Base-by-base conservation (phyloP, 208 protist species). In the Strigomonas galati region DNA sequence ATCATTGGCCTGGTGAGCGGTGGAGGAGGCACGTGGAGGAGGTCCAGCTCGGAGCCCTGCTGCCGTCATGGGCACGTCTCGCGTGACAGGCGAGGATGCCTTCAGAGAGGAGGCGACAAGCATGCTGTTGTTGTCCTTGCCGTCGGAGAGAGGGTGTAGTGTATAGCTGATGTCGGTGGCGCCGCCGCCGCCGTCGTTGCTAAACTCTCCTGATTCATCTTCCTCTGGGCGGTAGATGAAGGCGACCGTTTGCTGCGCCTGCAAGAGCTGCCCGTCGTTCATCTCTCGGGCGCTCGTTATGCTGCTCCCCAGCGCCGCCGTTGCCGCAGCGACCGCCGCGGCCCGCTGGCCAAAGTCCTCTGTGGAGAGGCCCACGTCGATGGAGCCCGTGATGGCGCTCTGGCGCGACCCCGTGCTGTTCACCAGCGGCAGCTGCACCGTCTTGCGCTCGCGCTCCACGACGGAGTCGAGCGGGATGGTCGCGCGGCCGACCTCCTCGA, bases 401-500 rank as follows among this genome's bases (percentile, higher is more conserved):
- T 63, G 26, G 55, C 79, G 63, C 0, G 77, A 89, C 23, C 79
- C 71, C 3, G 71, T 17, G 56, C 19, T 62, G 30, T 46, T 21
- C 28, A 95, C 68, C 7, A 95, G 65, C 23, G 82, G 82, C 53
- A 92, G 76, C 31, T 82, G 21, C 49, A 31, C 15, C 24, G 74
- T 87, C 35, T 72, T 46, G 56, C 75, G 65, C 17, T 60, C 67
- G 48, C 64, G 61, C 2, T 65, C 30, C 26, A 12, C 23, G 15
- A 35, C 58, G 87, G 43, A 1, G 62, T 44, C n/a, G 72, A 49
- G 24, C 91, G 71, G 63, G 32, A 92, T 32, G 26, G 69, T 66
- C 21, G 84, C 89, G 55, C 84, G 79, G 26, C 84, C 86, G 3
- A 90, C 35, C 59, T 91, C 86, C 6, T 70, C 44, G 30, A 43